phyloP scores from a whole-genome alignment of 1,284 basidiomycete species.

The Mycena sp. region DNA sequence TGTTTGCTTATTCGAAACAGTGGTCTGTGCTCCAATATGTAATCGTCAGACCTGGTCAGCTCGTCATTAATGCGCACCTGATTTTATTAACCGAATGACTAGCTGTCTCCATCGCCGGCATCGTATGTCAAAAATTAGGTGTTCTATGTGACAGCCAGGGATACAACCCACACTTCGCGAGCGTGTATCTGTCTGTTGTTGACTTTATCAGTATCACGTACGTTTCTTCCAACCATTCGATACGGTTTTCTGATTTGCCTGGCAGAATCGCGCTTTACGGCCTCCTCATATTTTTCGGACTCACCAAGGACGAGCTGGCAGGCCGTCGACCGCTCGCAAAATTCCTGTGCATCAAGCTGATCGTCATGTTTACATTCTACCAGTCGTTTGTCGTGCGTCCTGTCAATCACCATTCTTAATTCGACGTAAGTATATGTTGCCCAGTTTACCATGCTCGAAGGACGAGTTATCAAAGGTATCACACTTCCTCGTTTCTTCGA shows the following conservation, averaged over 20 bases:
- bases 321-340: conserved; percentile 81
- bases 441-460: conserved; percentile 69
- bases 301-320: conserved; percentile 80
- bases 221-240: conserved; percentile 14
- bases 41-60: conserved; percentile 75
- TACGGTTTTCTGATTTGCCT: conserved; percentile 2
- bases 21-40: conserved; percentile 89
- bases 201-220: conserved; percentile 86
- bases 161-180: conserved; percentile 71
- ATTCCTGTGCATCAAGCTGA: conserved; percentile 85
- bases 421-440: background rate
- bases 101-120: conserved; percentile 74
- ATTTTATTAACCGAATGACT: conserved; percentile 1
- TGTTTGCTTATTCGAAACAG: conserved; percentile 42
- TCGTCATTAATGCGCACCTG: background rate
- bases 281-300: conserved; percentile 81
- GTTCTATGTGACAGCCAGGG: conserved; percentile 74
- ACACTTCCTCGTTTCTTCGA: background rate
- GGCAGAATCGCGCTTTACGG: conserved; percentile 84
- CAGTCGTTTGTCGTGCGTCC: conserved; percentile 77
- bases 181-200: conserved; percentile 74
- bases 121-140: conserved; percentile 73
- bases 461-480: conserved; percentile 64
- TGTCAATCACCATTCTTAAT: background rate
- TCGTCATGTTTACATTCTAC: conserved; percentile 89